phyloP scores from a whole-genome alignment of 2,329 filamentous ascomycete species.

The Monosporascus sp. region DNA sequence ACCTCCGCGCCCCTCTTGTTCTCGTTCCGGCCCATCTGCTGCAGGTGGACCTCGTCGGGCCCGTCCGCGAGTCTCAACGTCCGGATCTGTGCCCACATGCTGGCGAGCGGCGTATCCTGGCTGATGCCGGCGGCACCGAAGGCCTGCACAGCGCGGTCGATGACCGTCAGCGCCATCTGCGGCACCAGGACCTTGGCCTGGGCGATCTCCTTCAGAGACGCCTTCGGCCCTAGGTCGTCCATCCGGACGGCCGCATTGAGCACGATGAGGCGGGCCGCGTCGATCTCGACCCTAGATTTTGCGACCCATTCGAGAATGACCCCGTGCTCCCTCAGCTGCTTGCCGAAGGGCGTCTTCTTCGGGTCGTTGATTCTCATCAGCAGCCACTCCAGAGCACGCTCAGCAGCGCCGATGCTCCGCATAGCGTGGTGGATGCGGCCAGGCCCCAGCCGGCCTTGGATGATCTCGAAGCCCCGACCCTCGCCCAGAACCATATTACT shows the following conservation, averaged over 20 bases:
- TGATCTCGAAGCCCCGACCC: constrained; percentile 95
- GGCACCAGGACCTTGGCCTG: constrained; percentile 93
- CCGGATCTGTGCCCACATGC: constrained; percentile 74
- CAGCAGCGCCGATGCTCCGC: constrained; percentile 86
- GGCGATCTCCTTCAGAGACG: constrained; percentile 86
- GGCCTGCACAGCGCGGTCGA: constrained; percentile 90
- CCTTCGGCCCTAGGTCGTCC: constrained; percentile 83
- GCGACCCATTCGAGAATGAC: constrained; percentile 95
- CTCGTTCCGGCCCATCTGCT: constrained; percentile 77
- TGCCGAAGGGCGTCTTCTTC: constrained; percentile 84
- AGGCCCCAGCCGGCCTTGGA: constrained; percentile 91
- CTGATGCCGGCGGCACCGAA: constrained; percentile 88
- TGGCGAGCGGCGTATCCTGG: constrained; percentile 89
- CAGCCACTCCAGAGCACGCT: constrained; percentile 91
- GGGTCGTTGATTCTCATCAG: constrained; percentile 91
- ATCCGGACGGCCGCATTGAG: constrained; percentile 95
- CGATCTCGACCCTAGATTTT: constrained; percentile 87
- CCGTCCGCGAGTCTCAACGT: constrained; percentile 87
- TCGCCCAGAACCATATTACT: constrained; percentile 86
- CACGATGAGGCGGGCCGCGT: constrained; percentile 82
- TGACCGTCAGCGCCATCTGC: constrained; percentile 73
- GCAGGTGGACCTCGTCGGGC: constrained; percentile 89
- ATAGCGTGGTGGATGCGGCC: constrained; percentile 98
- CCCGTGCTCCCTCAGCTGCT: constrained; percentile 81
- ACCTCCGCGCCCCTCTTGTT: constrained; percentile 63